These are phyloP conservation scores for Prunus armeniaca DNA, from an alignment of 306 rosid species.

Conservation along the genomic window DNA sequence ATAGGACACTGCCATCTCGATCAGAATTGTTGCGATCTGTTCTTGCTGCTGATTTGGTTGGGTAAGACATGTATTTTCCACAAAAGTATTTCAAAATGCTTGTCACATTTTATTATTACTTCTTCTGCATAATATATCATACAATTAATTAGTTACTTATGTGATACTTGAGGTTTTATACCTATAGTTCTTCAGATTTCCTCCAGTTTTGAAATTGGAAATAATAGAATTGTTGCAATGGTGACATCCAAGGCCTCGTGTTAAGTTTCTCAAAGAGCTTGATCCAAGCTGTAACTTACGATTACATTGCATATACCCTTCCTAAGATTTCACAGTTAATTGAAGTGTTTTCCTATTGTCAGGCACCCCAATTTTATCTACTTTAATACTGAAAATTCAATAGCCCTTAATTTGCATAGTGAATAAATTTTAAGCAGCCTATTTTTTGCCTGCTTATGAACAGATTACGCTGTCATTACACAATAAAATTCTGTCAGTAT, in stretches of 20 bases:
- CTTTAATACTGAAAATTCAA: background rate
- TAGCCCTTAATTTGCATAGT: background rate
- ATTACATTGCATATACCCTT: background rate
- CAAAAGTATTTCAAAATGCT: constrained; percentile 5
- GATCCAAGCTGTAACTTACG: background rate
- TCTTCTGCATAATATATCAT: background rate
- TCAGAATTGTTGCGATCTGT: constrained; percentile 86
- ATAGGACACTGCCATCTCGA: constrained; percentile 86
- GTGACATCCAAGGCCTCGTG: background rate
- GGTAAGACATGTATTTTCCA: constrained; percentile 53
- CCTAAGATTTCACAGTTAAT: background rate
- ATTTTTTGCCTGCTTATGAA: constrained; percentile 3
- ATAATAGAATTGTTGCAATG: background rate
- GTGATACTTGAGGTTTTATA: background rate
- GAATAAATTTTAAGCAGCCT: background rate
- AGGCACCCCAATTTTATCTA: too few species aligned
- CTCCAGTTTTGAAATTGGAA: background rate
- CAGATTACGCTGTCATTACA: background rate
- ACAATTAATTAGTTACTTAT: background rate
- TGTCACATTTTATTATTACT: background rate
- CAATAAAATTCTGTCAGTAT: background rate
- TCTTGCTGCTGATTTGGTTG: constrained; percentile 93
- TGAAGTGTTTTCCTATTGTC: background rate
- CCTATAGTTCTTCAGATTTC: background rate
- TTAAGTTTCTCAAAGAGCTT: background rate